Conservation (phyloP, 371 early-diverging fungal species). For the Chytridiales sp. region DNA sequence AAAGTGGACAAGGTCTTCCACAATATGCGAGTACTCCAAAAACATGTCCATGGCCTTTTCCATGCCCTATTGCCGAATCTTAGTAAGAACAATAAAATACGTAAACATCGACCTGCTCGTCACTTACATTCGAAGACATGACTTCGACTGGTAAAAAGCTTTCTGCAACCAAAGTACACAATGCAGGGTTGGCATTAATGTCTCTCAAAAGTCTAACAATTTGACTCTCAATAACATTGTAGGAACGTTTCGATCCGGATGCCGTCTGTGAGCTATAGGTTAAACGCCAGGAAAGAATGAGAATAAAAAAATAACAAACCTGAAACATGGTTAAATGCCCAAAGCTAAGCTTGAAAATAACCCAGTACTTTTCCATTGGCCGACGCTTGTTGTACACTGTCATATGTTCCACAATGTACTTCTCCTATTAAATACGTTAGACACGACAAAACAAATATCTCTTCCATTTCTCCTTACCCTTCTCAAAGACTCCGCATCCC, state of each 20-base stretch:
- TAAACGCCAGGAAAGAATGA: constrained; percentile 5
- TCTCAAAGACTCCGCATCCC: constrained; percentile 54
- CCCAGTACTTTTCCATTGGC: constrained; percentile 62
- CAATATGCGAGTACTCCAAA: constrained; percentile 64
- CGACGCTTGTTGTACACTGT: constrained; percentile 63
- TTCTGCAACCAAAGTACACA: constrained; percentile 6
- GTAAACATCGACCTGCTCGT: background rate
- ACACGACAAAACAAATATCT: background rate
- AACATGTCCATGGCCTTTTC: constrained; percentile 53
- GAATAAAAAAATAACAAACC: constrained; percentile 29
- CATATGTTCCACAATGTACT: constrained; percentile 65
- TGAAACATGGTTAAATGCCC: constrained; percentile 63
- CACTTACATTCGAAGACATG: constrained; percentile 9
- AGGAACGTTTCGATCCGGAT: constrained; percentile 59
- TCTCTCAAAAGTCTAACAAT: constrained; percentile 57
- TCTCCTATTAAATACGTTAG: constrained; percentile 48
- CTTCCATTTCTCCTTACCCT: constrained; percentile 38
- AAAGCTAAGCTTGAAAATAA: constrained; percentile 60
- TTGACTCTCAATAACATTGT: constrained; percentile 58
- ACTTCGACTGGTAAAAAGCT: constrained; percentile 8
- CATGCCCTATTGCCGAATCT: constrained; percentile 29
- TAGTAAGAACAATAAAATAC: constrained; percentile 3
- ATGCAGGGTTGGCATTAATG: constrained; percentile 40
- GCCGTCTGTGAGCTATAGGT: constrained; percentile 37
- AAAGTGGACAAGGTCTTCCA: constrained; percentile 67